Base-by-base conservation (phyloP, 306 rosid species). In the Sphenostylis stenocarpa region DNA sequence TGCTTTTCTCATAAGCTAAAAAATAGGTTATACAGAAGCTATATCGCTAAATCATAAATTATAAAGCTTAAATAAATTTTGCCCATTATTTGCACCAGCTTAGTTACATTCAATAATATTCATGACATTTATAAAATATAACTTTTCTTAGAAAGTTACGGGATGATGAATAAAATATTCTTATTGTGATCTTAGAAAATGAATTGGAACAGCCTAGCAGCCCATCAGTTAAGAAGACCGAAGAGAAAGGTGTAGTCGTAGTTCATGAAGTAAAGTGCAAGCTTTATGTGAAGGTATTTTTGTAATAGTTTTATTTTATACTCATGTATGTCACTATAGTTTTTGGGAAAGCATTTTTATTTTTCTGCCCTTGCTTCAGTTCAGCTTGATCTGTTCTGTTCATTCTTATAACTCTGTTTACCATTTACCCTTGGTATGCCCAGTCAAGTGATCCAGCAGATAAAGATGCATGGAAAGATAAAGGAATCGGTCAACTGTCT, bases 181-280 rank as follows among this genome's bases (percentile, higher is more conserved):
- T 68, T 66, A 13, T 33, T 74, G 70, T 86, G 83, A 64, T 81
- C 56, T 41, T 75, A 96, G 98, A 92, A 69, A 83, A 88, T 75
- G 99, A 89, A 17, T 34, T 75, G 82, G 92, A 89, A 90, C 91
- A 80, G 78, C 99, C 99, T 69, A 84, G 96, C 81, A 96, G 99
- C 86, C 99, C 99, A 75, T 96, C 99, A 5, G 91, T 96, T 41
- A 90, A 92, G 79, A 92, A 92, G 77, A 77, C 90, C 36, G 93
- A 91, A 87, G 99, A 96, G 89, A 86, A 86, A 86, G 99, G 99
- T 65, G 86, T 92, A 53, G 75, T 82, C 33, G 91, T 91, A 14
- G 98, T 96, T 38, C 94, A 96, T 85, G 98, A 96, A 87, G 94
- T 88, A 82, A 96, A 96, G 78, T 96, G 99, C 91, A 96, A 92